phyloP scores from a whole-genome alignment of 495 filamentous ascomycete genomes.

The Lasiosphaeris hirsuta region DNA sequence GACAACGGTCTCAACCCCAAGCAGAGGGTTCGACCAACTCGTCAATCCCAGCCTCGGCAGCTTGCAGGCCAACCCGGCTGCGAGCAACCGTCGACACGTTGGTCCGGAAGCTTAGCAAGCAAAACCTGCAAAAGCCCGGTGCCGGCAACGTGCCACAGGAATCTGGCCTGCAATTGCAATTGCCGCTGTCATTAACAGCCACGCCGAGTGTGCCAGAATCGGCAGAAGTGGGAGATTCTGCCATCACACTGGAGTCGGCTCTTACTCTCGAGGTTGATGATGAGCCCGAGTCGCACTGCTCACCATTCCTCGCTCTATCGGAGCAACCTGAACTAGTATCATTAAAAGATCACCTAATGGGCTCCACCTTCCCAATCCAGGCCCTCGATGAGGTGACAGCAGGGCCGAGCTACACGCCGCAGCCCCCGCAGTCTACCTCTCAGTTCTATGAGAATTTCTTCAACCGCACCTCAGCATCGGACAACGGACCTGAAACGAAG shows the following conservation, averaged over 20 bases:
- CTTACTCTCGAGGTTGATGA: conserved; percentile 13
- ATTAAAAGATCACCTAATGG: background rate
- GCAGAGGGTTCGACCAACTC: background rate
- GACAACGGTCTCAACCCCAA: background rate
- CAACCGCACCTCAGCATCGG: too few relatives aligned
- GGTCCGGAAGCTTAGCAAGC: conserved; percentile 35
- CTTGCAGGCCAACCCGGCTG: background rate
- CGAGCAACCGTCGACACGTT: conserved; percentile 26
- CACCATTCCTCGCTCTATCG: background rate
- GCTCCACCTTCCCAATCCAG: background rate
- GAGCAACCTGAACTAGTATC: too few relatives aligned
- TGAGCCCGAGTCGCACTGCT: background rate
- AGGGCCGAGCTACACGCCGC: too few relatives aligned
- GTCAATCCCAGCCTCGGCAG: background rate
- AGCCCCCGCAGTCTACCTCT: too few relatives aligned
- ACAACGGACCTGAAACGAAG: background rate
- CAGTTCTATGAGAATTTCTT: too few relatives aligned
- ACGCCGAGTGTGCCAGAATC: background rate
- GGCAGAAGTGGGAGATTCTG: background rate
- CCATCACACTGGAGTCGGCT: background rate
- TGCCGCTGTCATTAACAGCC: background rate
- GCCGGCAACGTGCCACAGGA: background rate
- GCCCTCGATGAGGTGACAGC: background rate
- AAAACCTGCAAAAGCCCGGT: conserved; percentile 26
- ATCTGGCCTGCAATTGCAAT: background rate